Conservation (phyloP, 768 basidiomycete species). For the Jaapia argillacea region DNA sequence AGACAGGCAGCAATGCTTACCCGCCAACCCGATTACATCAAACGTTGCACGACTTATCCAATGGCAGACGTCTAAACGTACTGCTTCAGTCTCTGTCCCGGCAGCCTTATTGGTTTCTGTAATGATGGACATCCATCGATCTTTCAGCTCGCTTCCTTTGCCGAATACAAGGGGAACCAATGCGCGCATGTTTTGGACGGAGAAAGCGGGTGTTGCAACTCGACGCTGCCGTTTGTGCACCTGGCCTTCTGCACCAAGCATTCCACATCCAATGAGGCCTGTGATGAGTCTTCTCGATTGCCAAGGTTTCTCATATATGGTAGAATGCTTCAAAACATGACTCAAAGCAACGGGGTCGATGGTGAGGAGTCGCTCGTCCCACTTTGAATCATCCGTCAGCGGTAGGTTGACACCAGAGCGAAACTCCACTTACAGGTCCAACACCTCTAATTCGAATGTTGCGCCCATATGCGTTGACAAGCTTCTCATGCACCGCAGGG, state of each 20-base stretch:
- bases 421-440: slow-evolving; percentile 45
- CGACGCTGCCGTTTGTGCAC: slow-evolving; percentile 75
- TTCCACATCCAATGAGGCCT: slow-evolving; percentile 71
- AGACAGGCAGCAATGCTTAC: slow-evolving; percentile 25
- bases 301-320: slow-evolving; percentile 78
- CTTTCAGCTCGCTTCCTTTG: slow-evolving; percentile 52
- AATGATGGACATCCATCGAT: slow-evolving; percentile 49
- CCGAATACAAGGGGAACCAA: slow-evolving; percentile 64
- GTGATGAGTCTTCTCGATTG: slow-evolving; percentile 67
- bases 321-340: slow-evolving; percentile 65
- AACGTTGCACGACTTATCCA: slow-evolving; percentile 83
- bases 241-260: slow-evolving; percentile 71
- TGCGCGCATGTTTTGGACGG: slow-evolving; percentile 63
- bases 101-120: slow-evolving; percentile 9
- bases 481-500: slow-evolving; percentile 39
- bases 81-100: slow-evolving; percentile 19
- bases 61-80: slow-evolving; percentile 59
- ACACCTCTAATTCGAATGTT: slow-evolving; percentile 61
- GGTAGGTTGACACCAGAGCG: background rate
- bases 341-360: slow-evolving; percentile 68
- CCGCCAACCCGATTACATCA: slow-evolving; percentile 87
- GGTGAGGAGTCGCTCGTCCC: slow-evolving; percentile 72
- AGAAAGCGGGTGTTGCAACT: slow-evolving; percentile 71
- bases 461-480: slow-evolving; percentile 53
- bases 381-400: slow-evolving; percentile 28